Base-by-base conservation (phyloP, 352 stramenopile genomes). In the Albugo laibachii region DNA sequence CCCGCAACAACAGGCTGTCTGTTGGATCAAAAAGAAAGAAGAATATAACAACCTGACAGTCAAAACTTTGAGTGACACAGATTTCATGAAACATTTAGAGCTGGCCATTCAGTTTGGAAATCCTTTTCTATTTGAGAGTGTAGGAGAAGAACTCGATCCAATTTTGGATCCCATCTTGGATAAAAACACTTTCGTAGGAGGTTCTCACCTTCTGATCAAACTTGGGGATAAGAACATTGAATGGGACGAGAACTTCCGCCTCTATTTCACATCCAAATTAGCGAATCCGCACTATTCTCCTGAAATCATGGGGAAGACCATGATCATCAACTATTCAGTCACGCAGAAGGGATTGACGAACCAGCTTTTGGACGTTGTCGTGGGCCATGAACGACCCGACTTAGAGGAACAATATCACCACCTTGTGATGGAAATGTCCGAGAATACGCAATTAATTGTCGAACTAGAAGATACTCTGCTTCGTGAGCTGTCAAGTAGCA, bases 271-370 rank as follows among this genome's bases (percentile, higher is more conserved):
- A 1, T 95, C 83, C 4, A 97, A 96, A 54, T 65, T 97, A 14
- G 82, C 82, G 1, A 96, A 97, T 41, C 88, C 88, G 21, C 83
- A 95, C 55, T 97, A 97, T 57, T 93, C 79, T 0, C 88, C 88
- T 5, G 88, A 97, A 59, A 80, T 97, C 27, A 97, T 97, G 87
- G 82, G 86, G 20, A 96, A 97, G 49, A 96, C 86, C 0, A 95
- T 95, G 83, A 93, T 97, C 40, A 87, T 97, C 47, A 97, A 97
- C 63, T 97, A 97, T 63, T 89, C 76, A 48, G 89, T 97, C 6
- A 97, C 89, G 0, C 79, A 94, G 45, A 69, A 88, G 31, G 89
- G 89, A 0, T 57, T 97, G 2, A 79, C 83, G 0, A 94, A 95
- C 56, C 89, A 97, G 49, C 68, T 97, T 14, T 55, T 97, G 1